Conservation (phyloP, 331 rosid genomes). For the Quercus lobata region DNA sequence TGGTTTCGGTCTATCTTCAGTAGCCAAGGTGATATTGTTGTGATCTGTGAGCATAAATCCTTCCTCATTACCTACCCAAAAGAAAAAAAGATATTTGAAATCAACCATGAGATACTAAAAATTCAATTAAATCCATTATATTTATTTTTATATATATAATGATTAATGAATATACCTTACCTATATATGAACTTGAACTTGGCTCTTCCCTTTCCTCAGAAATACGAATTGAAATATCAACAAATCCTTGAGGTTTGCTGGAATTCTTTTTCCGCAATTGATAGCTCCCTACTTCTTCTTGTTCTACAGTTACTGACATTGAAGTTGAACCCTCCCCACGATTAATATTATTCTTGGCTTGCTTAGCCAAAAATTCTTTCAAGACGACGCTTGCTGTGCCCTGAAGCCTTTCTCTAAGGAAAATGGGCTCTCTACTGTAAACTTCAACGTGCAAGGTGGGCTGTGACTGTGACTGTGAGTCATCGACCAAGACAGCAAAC, state of each 20-base stretch:
- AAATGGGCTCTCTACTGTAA: conserved; percentile 69
- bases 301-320: conserved; percentile 43
- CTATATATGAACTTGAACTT: conserved; percentile 39
- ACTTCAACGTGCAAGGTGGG: conserved; percentile 62
- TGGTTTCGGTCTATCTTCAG: conserved; percentile 40
- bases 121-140: background rate
- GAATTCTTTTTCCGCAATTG: conserved; percentile 57
- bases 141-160: background rate
- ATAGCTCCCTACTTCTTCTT: conserved; percentile 66
- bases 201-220: conserved; percentile 49
- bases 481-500: conserved; percentile 58
- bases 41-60: conserved; percentile 29
- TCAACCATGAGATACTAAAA: background rate
- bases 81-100: background rate
- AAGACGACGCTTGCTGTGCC: conserved; percentile 62
- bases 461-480: conserved; percentile 33
- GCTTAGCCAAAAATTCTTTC: conserved; percentile 61
- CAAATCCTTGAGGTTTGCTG: conserved; percentile 61
- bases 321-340: conserved; percentile 39
- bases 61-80: conserved; percentile 38
- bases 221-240: conserved; percentile 58
- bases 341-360: conserved; percentile 20
- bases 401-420: conserved; percentile 65
- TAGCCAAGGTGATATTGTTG: conserved; percentile 28
- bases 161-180: background rate